Percentiles rank a stretch among this genome's conserved stretches.
These are phyloP conservation scores for Cenchrus fungigraminus DNA, from an alignment of 176 grass and related monocot genomes.

Conservation along the genomic window DNA sequence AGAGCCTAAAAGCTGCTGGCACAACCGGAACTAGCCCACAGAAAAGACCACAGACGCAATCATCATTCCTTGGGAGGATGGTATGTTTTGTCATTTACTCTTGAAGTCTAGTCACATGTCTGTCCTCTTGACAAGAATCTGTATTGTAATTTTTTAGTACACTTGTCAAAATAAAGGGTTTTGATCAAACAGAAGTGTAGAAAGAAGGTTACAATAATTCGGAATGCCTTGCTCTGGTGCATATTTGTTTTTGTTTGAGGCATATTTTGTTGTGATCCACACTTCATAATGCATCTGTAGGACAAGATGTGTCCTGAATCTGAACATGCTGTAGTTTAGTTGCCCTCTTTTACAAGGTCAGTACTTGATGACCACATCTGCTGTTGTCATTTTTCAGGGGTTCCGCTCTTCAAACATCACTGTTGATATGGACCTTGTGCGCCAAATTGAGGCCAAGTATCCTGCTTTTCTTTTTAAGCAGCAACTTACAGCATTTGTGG, in stretches of 20 bases:
- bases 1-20: slow-evolving; percentile 74
- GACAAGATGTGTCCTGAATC: slow-evolving; percentile 12
- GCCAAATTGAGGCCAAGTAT: slow-evolving; percentile 85
- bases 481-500: slow-evolving; percentile 90
- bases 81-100: slow-evolving; percentile 43
- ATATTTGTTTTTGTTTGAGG: slow-evolving; percentile 1
- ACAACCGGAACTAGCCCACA: slow-evolving; percentile 49
- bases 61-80: slow-evolving; percentile 79
- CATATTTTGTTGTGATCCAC: slow-evolving; percentile 21
- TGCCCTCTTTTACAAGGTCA: neutral
- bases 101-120: neutral
- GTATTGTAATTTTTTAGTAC: slow-evolving; percentile 14
- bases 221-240: neutral
- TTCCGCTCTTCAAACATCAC: slow-evolving; percentile 80
- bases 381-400: slow-evolving; percentile 58
- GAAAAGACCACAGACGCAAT: slow-evolving; percentile 58
- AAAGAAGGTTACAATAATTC: neutral
- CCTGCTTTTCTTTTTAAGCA: slow-evolving; percentile 99
- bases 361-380: slow-evolving; percentile 24
- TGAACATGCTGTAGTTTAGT: slow-evolving; percentile 31
- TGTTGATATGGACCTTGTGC: slow-evolving; percentile 64
- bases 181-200: neutral
- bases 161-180: slow-evolving; percentile 22
- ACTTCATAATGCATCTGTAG: neutral
- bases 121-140: slow-evolving; percentile 3